Percentiles rank a stretch among this genome's conserved stretches.
Conservation (phyloP, 2,329 filamentous ascomycete genomes). For the Nothopassalora personata region DNA sequence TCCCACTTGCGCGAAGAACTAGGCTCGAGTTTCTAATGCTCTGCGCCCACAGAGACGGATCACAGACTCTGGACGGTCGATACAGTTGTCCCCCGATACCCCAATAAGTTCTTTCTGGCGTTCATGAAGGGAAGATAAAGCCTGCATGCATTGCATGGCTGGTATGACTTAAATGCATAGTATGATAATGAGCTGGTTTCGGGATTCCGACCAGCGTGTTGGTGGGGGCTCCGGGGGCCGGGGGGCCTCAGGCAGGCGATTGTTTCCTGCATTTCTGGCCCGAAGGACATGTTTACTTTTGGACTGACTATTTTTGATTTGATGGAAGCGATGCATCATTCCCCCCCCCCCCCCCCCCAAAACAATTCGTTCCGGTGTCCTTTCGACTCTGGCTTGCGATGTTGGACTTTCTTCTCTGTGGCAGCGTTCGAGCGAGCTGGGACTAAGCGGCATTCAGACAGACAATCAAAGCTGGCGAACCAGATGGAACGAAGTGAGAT, state of each 20-base stretch:
- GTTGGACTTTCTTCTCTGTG: background rate
- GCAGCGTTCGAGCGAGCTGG: conserved; percentile 13
- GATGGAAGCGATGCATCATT: conserved; percentile 17
- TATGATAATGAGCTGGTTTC: background rate
- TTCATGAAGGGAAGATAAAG: background rate
- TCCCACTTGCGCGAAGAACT: conserved; percentile 31
- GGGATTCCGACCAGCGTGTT: background rate
- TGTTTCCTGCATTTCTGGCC: background rate
- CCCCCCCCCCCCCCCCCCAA: no score
- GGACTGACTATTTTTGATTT: conserved; percentile 2
- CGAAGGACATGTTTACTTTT: conserved; percentile 1
- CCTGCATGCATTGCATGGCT: background rate
- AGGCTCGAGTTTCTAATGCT: conserved; percentile 24
- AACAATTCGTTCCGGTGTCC: conserved; percentile 10
- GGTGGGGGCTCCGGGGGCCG: no score
- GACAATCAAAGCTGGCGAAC: background rate
- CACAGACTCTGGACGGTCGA: conserved; percentile 6
- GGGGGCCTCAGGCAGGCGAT: background rate
- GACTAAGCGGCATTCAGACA: background rate
- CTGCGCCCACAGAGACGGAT: conserved; percentile 12
- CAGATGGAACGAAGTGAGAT: background rate
- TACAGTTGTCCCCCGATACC: background rate
- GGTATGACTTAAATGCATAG: background rate
- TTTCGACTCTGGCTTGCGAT: background rate
- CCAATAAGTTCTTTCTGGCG: background rate